These are phyloP conservation scores for Picea glauca DNA, from an alignment of 75 land plant genomes.

Conservation along the genomic window DNA sequence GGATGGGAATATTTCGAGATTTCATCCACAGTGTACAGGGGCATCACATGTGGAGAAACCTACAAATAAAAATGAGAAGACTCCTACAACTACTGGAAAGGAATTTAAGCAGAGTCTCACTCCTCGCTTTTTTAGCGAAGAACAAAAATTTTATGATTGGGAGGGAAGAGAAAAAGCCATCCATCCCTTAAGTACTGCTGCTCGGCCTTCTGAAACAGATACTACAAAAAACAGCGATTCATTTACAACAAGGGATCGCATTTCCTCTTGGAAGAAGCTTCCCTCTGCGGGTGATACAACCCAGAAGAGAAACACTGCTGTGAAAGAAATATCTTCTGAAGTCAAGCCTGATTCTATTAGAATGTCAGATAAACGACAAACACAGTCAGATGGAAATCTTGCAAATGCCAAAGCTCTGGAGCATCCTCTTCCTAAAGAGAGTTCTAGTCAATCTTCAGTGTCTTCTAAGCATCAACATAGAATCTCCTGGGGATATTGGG, in stretches of 20 bases:
- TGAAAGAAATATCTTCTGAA: slow-evolving; percentile 24
- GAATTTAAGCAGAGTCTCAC: slow-evolving; percentile 29
- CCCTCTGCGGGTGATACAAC: slow-evolving; percentile 45
- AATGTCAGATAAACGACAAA: slow-evolving; percentile 4
- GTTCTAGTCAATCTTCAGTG: slow-evolving; percentile 24
- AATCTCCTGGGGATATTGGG: slow-evolving; percentile 87
- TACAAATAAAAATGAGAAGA: slow-evolving; percentile 25
- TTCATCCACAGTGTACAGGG: slow-evolving; percentile 30
- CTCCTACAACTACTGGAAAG: slow-evolving; percentile 21
- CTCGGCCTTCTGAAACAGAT: slow-evolving; percentile 19
- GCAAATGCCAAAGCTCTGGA: slow-evolving; percentile 29
- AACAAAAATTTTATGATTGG: slow-evolving; percentile 39
- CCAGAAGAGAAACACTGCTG: slow-evolving; percentile 17
- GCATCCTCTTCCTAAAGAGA: slow-evolving; percentile 23
- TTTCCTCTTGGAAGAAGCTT: slow-evolving; percentile 76
- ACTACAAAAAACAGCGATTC: slow-evolving; percentile 23
- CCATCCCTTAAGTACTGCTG: slow-evolving; percentile 7
- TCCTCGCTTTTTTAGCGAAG: slow-evolving; percentile 58
- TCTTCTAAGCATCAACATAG: slow-evolving; percentile 58
- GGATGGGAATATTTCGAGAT: slow-evolving; percentile 49
- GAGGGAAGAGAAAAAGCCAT: slow-evolving; percentile 30
- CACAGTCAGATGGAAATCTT: slow-evolving; percentile 15
- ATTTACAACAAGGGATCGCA: slow-evolving; percentile 39
- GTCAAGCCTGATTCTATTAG: slow-evolving; percentile 16
- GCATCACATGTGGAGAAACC: slow-evolving; percentile 53